These are phyloP conservation scores for Panellus pusillus DNA, from an alignment of 768 basidiomycete species.

Conservation along the genomic window DNA sequence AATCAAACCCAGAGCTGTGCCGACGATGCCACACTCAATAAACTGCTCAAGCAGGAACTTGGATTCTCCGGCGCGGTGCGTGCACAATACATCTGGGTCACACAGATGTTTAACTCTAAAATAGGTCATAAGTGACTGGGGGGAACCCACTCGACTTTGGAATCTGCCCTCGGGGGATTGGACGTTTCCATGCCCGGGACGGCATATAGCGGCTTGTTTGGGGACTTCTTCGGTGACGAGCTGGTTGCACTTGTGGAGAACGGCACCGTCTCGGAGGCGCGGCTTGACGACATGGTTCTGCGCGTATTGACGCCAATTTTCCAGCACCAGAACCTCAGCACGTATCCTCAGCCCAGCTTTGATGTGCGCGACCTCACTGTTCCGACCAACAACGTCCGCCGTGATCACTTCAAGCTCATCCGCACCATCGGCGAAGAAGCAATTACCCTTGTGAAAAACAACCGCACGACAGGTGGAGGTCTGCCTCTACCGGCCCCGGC, in stretches of 20 bases:
- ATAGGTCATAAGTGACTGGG: constrained; percentile 6
- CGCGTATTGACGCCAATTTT: constrained; percentile 8
- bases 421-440: constrained; percentile 10
- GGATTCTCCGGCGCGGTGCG: constrained; percentile 1
- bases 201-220: constrained; percentile 4
- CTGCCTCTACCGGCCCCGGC: constrained; percentile 1
- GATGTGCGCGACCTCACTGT: constrained; percentile 10
- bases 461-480: constrained; percentile 1
- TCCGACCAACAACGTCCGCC: constrained; percentile 11
- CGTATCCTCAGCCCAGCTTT: constrained; percentile 7
- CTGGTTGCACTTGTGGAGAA: constrained; percentile 9
- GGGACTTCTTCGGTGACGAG: constrained; percentile 8
- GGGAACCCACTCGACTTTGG: constrained; percentile 6
- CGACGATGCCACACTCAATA: constrained; percentile 3
- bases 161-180: constrained; percentile 4
- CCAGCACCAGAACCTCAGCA: constrained; percentile 8
- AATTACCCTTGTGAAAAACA: constrained; percentile 13
- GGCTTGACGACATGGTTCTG: constrained; percentile 9
- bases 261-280: constrained; percentile 5
- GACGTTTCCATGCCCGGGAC: constrained; percentile 12
- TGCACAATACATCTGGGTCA: no score
- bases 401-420: constrained; percentile 11
- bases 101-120: no score
- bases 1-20: constrained; percentile 5
- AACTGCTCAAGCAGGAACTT: constrained; percentile 7